Percentiles rank a stretch among this genome's conserved stretches.
Evolutionary conservation across 1,139 yeast genomes (phyloP).

Genomic region (Suhomyces anneliseae): DNA sequence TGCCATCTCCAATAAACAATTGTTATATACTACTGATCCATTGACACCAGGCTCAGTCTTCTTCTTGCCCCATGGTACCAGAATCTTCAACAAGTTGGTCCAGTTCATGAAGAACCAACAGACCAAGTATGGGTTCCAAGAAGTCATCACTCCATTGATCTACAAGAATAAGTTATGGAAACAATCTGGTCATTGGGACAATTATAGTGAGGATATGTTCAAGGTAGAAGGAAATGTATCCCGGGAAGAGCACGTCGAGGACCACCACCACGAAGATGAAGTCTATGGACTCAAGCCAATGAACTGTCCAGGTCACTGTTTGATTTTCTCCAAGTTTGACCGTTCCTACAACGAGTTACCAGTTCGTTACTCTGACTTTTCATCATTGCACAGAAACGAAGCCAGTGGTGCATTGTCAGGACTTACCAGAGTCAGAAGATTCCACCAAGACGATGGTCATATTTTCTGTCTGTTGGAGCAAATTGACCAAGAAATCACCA

Average conservation of each 20-base stretch:
- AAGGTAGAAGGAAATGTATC: constrained; percentile 58
- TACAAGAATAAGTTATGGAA: constrained; percentile 87
- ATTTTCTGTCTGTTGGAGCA: constrained; percentile 88
- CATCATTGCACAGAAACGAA: constrained; percentile 93
- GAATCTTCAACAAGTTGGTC: constrained; percentile 75
- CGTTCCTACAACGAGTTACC: constrained; percentile 91
- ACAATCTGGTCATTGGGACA: constrained; percentile 94
- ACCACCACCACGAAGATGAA: constrained; percentile 14
- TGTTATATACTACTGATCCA: constrained; percentile 72
- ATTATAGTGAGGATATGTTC: constrained; percentile 94
- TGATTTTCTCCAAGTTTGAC: constrained; percentile 78
- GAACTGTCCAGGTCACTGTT: constrained; percentile 99
- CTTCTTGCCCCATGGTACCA: constrained; percentile 88
- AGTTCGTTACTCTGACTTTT: constrained; percentile 84
- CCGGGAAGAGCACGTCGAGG: constrained; percentile 20
- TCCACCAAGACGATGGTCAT: constrained; percentile 99
- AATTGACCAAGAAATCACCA: constrained; percentile 72
- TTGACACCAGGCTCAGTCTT: constrained; percentile 86
- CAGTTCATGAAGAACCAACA: constrained; percentile 85
- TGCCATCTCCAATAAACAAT: constrained; percentile 61
- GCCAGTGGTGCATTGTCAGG: constrained; percentile 95
- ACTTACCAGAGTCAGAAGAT: constrained; percentile 88
- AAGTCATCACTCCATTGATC: constrained; percentile 90
- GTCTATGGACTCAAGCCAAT: constrained; percentile 89
- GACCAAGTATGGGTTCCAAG: constrained; percentile 80